phyloP scores from a whole-genome alignment of 2,329 filamentous ascomycete genomes.

The Penicillium italicum region DNA sequence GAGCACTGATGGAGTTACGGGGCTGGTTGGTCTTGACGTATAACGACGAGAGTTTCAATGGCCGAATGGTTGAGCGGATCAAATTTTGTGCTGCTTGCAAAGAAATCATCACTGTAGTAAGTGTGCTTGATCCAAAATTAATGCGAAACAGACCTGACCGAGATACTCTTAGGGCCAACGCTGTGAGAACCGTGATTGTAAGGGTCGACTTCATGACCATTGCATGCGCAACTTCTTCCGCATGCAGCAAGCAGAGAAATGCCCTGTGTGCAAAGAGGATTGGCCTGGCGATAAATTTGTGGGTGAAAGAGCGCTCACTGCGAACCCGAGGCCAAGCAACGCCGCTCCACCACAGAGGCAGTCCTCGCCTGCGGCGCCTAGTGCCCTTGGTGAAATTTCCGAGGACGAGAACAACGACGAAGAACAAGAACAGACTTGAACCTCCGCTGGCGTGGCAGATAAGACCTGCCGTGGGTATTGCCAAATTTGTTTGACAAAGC shows the following conservation, averaged over 20 bases:
- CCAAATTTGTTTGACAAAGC: background rate
- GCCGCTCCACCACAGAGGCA: background rate
- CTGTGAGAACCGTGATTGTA: conserved; percentile 66
- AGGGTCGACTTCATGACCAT: conserved; percentile 68
- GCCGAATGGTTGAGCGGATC: conserved; percentile 61
- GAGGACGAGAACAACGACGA: conserved; percentile 1
- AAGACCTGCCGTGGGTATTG: background rate
- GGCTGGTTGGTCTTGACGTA: conserved; percentile 84
- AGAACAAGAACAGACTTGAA: background rate
- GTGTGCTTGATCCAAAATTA: conserved; percentile 17
- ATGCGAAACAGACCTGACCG: conserved; percentile 1
- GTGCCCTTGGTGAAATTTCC: background rate
- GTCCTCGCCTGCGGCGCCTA: background rate
- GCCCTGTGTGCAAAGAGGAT: conserved; percentile 55
- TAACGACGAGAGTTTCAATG: conserved; percentile 66
- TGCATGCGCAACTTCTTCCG: conserved; percentile 73
- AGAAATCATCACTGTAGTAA: conserved; percentile 75
- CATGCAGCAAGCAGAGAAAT: conserved; percentile 58
- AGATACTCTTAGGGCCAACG: conserved; percentile 59
- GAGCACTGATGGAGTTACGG: conserved; percentile 79
- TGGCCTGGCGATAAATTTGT: conserved; percentile 54
- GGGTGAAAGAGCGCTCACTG: conserved; percentile 47
- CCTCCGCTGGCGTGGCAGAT: background rate
- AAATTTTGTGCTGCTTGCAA: conserved; percentile 85
- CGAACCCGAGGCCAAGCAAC: conserved; percentile 6